Evolutionary conservation across 371 early-diverging fungal species (phyloP), one percentile per base, ranked within the genome.

Genomic region (Synchytrium microbalum): DNA sequence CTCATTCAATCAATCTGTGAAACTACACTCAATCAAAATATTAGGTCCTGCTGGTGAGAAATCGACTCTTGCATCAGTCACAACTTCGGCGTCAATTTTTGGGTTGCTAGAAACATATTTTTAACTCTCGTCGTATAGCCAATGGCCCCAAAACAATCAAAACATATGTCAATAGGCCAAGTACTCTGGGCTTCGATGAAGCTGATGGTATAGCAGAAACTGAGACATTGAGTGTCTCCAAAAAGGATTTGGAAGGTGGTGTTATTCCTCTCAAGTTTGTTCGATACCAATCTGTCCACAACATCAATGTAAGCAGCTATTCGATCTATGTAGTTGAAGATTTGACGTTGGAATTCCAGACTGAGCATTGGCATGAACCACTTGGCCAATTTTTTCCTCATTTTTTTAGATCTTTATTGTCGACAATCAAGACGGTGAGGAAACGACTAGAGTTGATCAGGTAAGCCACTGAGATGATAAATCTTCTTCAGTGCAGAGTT

Each of bases 1-100:
- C 59, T 85, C 88, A 3, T 96, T 96, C 73, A 90, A 87, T 68
- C 93, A 94, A 81, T 80, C 90, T 54, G 87, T 95, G 66, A 92
- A 92, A 75, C 66, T 96, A 58, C 93, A 93, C 71, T 91, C 93
- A 2, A 68, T 96, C 53, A 88, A 88, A 71, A 73, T 96, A 60
- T 80, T 83, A 60, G 88, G 86, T 26, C 69, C 29, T 71, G 62
- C 75, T 46, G 76, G 88, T 84, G 72, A 63, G 67, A 51, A 32
- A 59, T 51, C 23, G 51, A 51, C 23, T 51, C 52, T 24, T 8
- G 1, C 5, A 2, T 0, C 23, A n/a, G 8, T 32, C 5, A 0
- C 33, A 28, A 33, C 68, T n/a, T n/a, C n/a, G n/a, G n/a, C n/a
- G n/a, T n/a, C n/a, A n/a, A n/a, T n/a, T n/a, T n/a, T n/a, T n/a